These are phyloP conservation scores for Ustilago curta DNA, from an alignment of 1,284 basidiomycete species.

Conservation along the genomic window DNA sequence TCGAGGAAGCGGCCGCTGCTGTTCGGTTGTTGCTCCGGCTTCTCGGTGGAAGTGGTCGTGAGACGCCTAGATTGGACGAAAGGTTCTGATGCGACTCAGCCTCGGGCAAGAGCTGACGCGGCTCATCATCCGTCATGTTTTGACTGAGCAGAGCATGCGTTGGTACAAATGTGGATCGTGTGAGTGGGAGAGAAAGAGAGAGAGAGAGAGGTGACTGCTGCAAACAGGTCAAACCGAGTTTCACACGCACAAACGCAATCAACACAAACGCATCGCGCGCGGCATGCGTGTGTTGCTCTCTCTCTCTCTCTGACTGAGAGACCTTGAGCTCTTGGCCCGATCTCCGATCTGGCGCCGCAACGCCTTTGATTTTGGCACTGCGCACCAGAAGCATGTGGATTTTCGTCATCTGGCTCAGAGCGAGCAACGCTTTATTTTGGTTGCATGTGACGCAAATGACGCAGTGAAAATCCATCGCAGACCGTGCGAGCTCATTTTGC, in stretches of 20 bases:
- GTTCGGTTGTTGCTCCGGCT: conserved; percentile 21
- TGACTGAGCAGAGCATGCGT: background rate
- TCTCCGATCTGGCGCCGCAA: background rate
- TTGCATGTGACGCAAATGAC: background rate
- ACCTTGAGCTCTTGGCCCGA: background rate
- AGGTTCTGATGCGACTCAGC: conserved; percentile 47
- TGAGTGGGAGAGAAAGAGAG: background rate
- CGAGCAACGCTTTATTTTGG: too few species aligned
- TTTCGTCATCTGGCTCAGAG: background rate
- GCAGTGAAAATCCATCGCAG: too few species aligned
- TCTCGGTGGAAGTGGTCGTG: conserved; percentile 40
- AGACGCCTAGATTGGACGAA: conserved; percentile 30
- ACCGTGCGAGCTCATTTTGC: background rate
- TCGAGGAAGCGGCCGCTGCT: conserved; percentile 3
- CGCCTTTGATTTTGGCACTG: too few species aligned
- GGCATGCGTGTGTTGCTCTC: conserved; percentile 3
- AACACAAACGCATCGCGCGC: background rate
- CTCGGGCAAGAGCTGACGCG: conserved; percentile 41
- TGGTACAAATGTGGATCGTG: background rate
- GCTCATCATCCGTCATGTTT: conserved; percentile 37
- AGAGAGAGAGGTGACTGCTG: too few species aligned
- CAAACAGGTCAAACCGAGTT: background rate
- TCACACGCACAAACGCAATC: background rate
- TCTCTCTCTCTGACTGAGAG: too few species aligned
- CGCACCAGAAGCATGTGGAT: background rate